These are phyloP conservation scores for Lavandula angustifolia DNA, from an alignment of 257 asterid genomes.

Conservation along the genomic window DNA sequence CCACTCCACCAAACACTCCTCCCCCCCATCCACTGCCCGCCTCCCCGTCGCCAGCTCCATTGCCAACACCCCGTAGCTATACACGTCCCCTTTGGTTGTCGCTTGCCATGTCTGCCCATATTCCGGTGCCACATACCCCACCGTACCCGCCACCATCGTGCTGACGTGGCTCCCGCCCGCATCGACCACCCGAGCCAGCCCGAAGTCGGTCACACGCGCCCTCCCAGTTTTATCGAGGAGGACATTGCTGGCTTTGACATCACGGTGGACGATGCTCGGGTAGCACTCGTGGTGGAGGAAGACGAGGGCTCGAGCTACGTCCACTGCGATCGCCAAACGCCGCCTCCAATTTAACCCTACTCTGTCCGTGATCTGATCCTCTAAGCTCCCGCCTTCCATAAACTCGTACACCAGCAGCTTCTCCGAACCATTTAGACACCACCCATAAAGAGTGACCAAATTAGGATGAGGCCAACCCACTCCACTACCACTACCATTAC, in stretches of 20 bases:
- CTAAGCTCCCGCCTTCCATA: slow-evolving; percentile 94
- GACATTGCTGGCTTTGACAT: slow-evolving; percentile 90
- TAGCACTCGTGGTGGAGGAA: slow-evolving; percentile 87
- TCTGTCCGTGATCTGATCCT: slow-evolving; percentile 57
- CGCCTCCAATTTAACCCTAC: slow-evolving; percentile 52
- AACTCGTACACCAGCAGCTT: slow-evolving; percentile 83
- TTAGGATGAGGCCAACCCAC: slow-evolving; percentile 97
- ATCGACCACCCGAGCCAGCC: slow-evolving; percentile 80
- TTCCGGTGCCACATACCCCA: slow-evolving; percentile 96
- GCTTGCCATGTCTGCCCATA: slow-evolving; percentile 95
- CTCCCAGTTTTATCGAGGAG: slow-evolving; percentile 75
- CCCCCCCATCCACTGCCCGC: slow-evolving; percentile 88
- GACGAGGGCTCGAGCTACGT: slow-evolving; percentile 75
- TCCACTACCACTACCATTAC: slow-evolving; percentile 46
- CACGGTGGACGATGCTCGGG: slow-evolving; percentile 84
- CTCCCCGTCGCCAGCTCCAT: slow-evolving; percentile 97
- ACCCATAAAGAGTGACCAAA: slow-evolving; percentile 79
- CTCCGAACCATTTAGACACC: slow-evolving; percentile 85
- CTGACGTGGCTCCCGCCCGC: slow-evolving; percentile 79
- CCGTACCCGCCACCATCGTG: slow-evolving; percentile 95
- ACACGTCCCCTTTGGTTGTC: slow-evolving; percentile 91
- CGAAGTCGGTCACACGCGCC: slow-evolving; percentile 89
- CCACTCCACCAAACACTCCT: slow-evolving; percentile 93
- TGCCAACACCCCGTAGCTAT: slow-evolving; percentile 82
- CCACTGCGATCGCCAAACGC: slow-evolving; percentile 68